Base-by-base conservation (phyloP, 2,329 filamentous ascomycete genomes). In the Cordyceps fumosorosea region DNA sequence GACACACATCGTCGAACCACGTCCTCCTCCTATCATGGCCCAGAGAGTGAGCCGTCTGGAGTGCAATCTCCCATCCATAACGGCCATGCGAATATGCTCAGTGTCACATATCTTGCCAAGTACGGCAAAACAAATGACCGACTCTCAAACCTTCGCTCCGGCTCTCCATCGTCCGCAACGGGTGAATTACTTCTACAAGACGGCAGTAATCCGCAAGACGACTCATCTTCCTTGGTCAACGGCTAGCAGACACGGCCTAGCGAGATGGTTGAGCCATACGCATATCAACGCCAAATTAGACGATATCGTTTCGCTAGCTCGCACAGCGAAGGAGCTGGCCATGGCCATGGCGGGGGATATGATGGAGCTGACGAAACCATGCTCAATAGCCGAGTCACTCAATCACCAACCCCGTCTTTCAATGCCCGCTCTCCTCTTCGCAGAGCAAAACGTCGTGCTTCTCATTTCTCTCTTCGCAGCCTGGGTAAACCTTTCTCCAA, bases 361-460 rank as follows among this genome's bases (percentile, higher is more conserved):
- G 60, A 62, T 32, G 60, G 60, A 26, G 54, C 40, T 7, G 29
- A 62, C 18, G 60, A 62, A n/a, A 53, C 60, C 20, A 3, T 50
- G 32, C 16, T 61, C 6, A 40, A 55, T 20, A 56, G 24, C 24
- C 48, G 64, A 64, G 11, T 50, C 58, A 55, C 51, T n/a, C 34
- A 51, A 11, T 63, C 62, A 12, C 51, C 62, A 18, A 5, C 12
- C 5, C 20, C 50, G 12, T 55, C 56, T 32, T 16, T 29, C 3
- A 63, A 66, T 22, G 42, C 24, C 22, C 62, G 60, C 16, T 45
- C 60, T n/a, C 58, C 57, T 32, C 62, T 60, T 6, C 66, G 63
- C n/a, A 63, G 48, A n/a, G 63, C 63, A 7, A 75, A 75, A 57
- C 72, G 73, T 37, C 71, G 70, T 24, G 67, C 72, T 2, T 74